Evolutionary conservation across 805 yeast species (phyloP).

Genomic region (Saccharomyces mikatae): DNA sequence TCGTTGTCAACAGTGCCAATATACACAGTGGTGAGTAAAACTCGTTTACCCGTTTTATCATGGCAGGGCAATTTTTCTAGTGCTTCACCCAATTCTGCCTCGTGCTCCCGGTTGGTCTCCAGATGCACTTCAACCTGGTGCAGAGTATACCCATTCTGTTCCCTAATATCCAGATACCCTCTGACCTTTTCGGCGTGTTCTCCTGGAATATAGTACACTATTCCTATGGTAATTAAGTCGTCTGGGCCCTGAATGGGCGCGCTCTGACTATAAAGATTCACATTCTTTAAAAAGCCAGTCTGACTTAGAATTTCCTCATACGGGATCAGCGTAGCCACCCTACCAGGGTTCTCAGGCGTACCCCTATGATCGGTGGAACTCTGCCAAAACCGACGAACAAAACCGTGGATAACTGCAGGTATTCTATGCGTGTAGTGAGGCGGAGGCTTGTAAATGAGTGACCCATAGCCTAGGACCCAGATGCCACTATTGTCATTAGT

Average conservation of each 20-base stretch:
- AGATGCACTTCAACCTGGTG: slow-evolving; percentile 60
- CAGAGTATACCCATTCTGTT: slow-evolving; percentile 78
- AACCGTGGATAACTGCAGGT: slow-evolving; percentile 72
- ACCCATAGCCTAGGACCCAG: slow-evolving; percentile 90
- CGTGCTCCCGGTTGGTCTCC: slow-evolving; percentile 19
- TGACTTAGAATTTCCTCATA: slow-evolving; percentile 43
- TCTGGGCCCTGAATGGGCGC: slow-evolving; percentile 23
- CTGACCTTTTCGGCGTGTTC: slow-evolving; percentile 52
- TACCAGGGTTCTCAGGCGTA: slow-evolving; percentile 75
- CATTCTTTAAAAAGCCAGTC: slow-evolving; percentile 36
- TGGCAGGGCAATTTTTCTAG: slow-evolving; percentile 27
- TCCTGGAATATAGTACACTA: slow-evolving; percentile 73
- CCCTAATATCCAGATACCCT: slow-evolving; percentile 70
- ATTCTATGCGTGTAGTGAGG: slow-evolving; percentile 54
- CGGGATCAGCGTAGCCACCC: slow-evolving; percentile 78
- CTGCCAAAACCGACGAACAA: slow-evolving; percentile 84
- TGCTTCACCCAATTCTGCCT: slow-evolving; percentile 15
- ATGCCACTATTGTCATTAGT: slow-evolving; percentile 23
- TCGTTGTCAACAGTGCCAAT: slow-evolving; percentile 76
- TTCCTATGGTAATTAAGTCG: slow-evolving; percentile 61
- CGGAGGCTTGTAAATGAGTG: slow-evolving; percentile 84
- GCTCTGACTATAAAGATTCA: slow-evolving; percentile 18
- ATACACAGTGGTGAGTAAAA: slow-evolving; percentile 57
- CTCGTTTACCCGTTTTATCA: slow-evolving; percentile 31
- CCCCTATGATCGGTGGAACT: slow-evolving; percentile 86